A percentile compares a stretch with the other conserved stretches of the same genome.
phyloP scores from a whole-genome alignment of 495 filamentous ascomycete genomes.

The Neurospora tetraspora region DNA sequence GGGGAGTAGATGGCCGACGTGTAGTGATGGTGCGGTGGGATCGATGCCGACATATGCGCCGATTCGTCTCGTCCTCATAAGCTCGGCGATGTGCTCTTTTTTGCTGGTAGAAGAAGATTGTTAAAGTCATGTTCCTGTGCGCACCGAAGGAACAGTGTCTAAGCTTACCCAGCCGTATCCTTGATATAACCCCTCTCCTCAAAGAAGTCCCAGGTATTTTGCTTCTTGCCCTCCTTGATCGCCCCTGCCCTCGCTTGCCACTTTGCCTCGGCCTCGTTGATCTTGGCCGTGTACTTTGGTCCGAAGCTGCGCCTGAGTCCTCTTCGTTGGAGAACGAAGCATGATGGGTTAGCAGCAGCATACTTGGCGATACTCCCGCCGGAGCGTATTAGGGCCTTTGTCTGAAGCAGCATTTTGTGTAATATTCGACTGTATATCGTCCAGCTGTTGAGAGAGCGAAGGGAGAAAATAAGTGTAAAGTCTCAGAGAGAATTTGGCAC shows the following conservation, averaged over 20 bases:
- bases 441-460: not conserved
- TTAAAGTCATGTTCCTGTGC: not conserved
- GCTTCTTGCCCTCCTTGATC: constrained; percentile 50
- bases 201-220: constrained; percentile 57
- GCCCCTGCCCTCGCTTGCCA: constrained; percentile 48
- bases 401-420: not conserved
- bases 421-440: not conserved
- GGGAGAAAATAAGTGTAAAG: not conserved
- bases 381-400: not conserved
- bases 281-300: constrained; percentile 38
- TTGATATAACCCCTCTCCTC: constrained; percentile 76
- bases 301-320: constrained; percentile 20
- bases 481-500: not conserved
- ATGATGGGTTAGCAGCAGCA: not conserved
- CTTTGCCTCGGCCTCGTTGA: constrained; percentile 40
- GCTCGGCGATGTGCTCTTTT: constrained; percentile 52
- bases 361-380: not conserved
- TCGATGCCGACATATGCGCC: constrained; percentile 87
- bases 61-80: constrained; percentile 60
- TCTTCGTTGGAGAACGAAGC: not conserved
- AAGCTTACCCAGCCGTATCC: constrained; percentile 66
- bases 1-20: constrained; percentile 86
- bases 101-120: constrained; percentile 17
- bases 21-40: constrained; percentile 81
- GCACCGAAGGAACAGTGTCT: not conserved